Percentiles rank a stretch among this genome's conserved stretches.
Conservation (phyloP, 2,329 filamentous ascomycete species). For the Dactylellina haptotyla region DNA sequence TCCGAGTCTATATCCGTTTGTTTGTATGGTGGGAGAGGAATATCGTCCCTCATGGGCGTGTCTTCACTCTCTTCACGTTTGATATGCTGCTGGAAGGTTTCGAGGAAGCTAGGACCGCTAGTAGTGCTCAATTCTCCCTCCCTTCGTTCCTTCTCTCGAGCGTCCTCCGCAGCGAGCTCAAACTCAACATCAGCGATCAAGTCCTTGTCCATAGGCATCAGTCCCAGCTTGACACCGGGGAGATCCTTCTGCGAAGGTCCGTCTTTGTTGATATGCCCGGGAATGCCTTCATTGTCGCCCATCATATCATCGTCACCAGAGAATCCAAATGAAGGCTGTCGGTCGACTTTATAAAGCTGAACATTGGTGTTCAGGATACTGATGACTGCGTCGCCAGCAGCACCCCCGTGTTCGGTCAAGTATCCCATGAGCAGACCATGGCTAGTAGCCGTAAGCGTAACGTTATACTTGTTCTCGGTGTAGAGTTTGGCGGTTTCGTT, state of each 20-base stretch:
- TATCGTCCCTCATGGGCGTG: slow-evolving; percentile 77
- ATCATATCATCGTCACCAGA: slow-evolving; percentile 68
- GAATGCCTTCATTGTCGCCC: slow-evolving; percentile 75
- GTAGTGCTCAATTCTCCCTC: slow-evolving; percentile 57
- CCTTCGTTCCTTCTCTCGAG: slow-evolving; percentile 60
- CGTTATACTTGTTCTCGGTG: slow-evolving; percentile 83
- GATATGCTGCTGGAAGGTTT: slow-evolving; percentile 87
- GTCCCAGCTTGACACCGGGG: slow-evolving; percentile 77
- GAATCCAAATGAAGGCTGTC: slow-evolving; percentile 65
- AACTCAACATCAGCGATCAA: slow-evolving; percentile 85
- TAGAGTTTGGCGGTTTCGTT: slow-evolving; percentile 84
- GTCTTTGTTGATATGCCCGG: slow-evolving; percentile 73
- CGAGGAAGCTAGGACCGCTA: slow-evolving; percentile 77
- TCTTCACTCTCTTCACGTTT: slow-evolving; percentile 92
- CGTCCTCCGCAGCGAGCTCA: slow-evolving; percentile 86
- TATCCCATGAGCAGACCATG: slow-evolving; percentile 86
- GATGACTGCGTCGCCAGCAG: slow-evolving; percentile 80
- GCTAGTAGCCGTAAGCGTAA: slow-evolving; percentile 87
- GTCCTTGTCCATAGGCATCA: slow-evolving; percentile 82
- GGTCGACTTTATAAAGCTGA: slow-evolving; percentile 69
- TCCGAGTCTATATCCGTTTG: slow-evolving; percentile 92
- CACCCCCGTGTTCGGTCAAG: slow-evolving; percentile 83
- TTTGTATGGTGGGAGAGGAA: slow-evolving; percentile 87
- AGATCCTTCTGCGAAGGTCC: slow-evolving; percentile 70
- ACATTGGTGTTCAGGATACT: slow-evolving; percentile 74